Conservation (phyloP, 805 yeast species). For the Metschnikowia continentalis region DNA sequence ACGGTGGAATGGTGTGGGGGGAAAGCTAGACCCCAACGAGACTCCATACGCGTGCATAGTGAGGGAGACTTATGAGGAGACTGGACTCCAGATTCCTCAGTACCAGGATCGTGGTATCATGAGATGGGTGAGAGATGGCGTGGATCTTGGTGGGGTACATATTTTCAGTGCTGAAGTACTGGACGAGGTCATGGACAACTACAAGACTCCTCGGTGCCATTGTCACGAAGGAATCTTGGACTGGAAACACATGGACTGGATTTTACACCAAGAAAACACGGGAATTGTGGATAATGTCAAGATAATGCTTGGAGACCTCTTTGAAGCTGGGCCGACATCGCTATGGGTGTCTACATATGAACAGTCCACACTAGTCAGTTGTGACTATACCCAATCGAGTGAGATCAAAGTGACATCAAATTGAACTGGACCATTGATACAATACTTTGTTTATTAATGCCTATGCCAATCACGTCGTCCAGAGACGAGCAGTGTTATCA, state of each 20-base stretch:
- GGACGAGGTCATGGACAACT: slow-evolving; percentile 20
- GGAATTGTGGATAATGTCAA: slow-evolving; percentile 41
- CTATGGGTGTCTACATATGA: slow-evolving; percentile 26
- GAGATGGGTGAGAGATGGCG: slow-evolving; percentile 28
- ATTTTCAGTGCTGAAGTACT: slow-evolving; percentile 35
- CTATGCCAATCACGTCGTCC: slow-evolving; percentile 66
- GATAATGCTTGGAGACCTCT: slow-evolving; percentile 22
- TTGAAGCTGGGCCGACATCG: slow-evolving; percentile 21
- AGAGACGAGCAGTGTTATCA: slow-evolving; percentile 89
- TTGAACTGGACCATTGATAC: not conserved
- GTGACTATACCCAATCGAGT: slow-evolving; percentile 6
- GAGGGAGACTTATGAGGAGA: slow-evolving; percentile 40
- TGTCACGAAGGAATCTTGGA: slow-evolving; percentile 41
- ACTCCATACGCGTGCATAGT: slow-evolving; percentile 37
- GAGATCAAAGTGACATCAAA: not conserved
- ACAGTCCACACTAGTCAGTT: slow-evolving; percentile 9
- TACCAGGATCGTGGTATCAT: slow-evolving; percentile 32
- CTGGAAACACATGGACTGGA: slow-evolving; percentile 39
- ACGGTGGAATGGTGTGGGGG: slow-evolving; percentile 46
- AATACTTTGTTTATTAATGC: slow-evolving; percentile 5
- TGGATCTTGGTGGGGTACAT: slow-evolving; percentile 35
- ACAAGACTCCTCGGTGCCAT: slow-evolving; percentile 27
- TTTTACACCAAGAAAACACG: slow-evolving; percentile 29
- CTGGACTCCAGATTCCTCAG: slow-evolving; percentile 30
- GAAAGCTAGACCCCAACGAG: slow-evolving; percentile 35